Evolutionary conservation across 1,139 yeast genomes (phyloP), one percentile per base, ranked within the genome.

Genomic region (Nadsonia starkeyi-henricii): DNA sequence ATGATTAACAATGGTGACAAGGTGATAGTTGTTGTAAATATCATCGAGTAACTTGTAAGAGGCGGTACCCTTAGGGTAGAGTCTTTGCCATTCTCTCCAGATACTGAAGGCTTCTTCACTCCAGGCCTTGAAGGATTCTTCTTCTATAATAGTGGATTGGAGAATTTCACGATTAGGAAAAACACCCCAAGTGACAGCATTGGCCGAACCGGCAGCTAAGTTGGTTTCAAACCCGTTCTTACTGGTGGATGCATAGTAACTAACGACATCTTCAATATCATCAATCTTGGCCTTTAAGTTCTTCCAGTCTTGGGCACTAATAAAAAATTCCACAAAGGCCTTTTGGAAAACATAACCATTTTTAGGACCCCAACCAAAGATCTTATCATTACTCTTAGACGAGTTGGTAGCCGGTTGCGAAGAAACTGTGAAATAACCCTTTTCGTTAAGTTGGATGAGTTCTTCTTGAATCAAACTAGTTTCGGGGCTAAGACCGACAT

Each of bases 101-200:
- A 91, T 81, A 53, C 78, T 74, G 65, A 88, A 91, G 0, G 96
- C 95, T 63, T 91, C 98, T 59, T 89, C 95, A 55, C 81, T 77
- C 96, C 96, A 88, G 1, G 95, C 95, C 56, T 75, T 75, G 68
- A 88, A 88, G 2, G 95, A 84, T 57, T 86, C 94, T 56, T 77
- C 81, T 59, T 86, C 95, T 48, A 88, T 79, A 50, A 86, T 81
- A 0, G 97, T 88, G 1, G 95, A 85, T 62, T 86, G 96, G 33
- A 85, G 75, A 45, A 85, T 80, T 61, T 85, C 95, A 55, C 85
- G 75, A 65, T 81, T 82, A 1, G 94, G 94, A 70, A 89, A 88
- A 2, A 84, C 94, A 50, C 96, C 96, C 96, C 96, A 91, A 0
- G 97, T 91, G 9, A 91, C 93, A 21, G 93, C 95, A 57, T 81